A percentile compares a stretch with the other conserved stretches of the same genome.
Evolutionary conservation across 2,329 filamentous ascomycete genomes (phyloP).

Genomic region (Alternaria sp.): DNA sequence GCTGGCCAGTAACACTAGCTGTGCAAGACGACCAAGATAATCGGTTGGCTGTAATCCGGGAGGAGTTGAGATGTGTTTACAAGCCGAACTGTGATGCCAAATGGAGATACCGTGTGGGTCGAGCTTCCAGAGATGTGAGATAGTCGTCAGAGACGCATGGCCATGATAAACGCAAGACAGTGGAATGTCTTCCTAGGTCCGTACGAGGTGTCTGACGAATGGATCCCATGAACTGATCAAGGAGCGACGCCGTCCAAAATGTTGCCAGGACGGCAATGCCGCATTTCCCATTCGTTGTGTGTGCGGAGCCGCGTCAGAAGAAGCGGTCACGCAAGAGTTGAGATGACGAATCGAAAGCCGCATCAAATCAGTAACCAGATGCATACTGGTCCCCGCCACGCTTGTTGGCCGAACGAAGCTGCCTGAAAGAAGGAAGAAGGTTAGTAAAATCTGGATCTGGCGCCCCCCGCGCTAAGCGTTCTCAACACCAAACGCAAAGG

Average conservation of each 20-base stretch:
- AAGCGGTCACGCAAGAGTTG: slow-evolving; percentile 47
- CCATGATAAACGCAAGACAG: slow-evolving; percentile 32
- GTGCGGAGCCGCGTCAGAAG: slow-evolving; percentile 38
- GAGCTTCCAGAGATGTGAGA: slow-evolving; percentile 40
- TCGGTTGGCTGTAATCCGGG: slow-evolving; percentile 21
- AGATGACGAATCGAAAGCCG: slow-evolving; percentile 50
- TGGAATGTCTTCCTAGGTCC: slow-evolving; percentile 41
- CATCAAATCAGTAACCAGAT: slow-evolving; percentile 57
- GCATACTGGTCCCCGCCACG: slow-evolving; percentile 57
- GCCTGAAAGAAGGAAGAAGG: slow-evolving; percentile 53
- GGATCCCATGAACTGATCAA: slow-evolving; percentile 46
- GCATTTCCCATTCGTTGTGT: slow-evolving; percentile 53
- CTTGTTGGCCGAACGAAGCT: slow-evolving; percentile 61
- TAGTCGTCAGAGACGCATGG: slow-evolving; percentile 34
- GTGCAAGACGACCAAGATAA: slow-evolving; percentile 32
- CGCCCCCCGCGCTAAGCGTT: slow-evolving; percentile 74
- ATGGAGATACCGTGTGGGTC: slow-evolving; percentile 36
- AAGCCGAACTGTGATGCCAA: slow-evolving; percentile 30
- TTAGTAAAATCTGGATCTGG: slow-evolving; percentile 59
- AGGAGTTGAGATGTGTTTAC: slow-evolving; percentile 26
- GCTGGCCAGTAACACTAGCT: slow-evolving; percentile 33
- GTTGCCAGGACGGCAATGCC: slow-evolving; percentile 51
- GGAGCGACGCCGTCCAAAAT: slow-evolving; percentile 48
- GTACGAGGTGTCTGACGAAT: slow-evolving; percentile 43
- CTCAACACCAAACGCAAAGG: slow-evolving; percentile 83